A percentile compares a stretch with the other conserved stretches of the same genome.
Evolutionary conservation across 352 stramenopile genomes (phyloP).

Genomic region (Phytophthora tubulina): DNA sequence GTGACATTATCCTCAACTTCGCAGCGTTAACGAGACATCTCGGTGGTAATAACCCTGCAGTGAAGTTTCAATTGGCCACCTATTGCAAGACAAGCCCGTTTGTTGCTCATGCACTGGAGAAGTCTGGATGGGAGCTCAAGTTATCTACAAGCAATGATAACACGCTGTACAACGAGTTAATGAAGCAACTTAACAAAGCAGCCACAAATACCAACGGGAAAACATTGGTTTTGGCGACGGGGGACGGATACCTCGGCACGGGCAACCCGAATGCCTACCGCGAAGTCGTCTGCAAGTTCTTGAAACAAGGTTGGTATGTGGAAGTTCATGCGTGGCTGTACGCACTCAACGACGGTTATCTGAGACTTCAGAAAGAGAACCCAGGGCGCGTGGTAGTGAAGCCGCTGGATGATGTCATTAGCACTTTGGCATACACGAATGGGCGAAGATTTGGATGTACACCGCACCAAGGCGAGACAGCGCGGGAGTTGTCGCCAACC

Average conservation of each 20-base stretch:
- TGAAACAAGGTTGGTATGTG: constrained; percentile 26
- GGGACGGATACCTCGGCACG: not conserved
- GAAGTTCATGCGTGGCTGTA: constrained; percentile 38
- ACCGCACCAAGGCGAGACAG: not conserved
- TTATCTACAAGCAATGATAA: not conserved
- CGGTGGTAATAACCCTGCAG: not conserved
- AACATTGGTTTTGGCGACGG: not conserved
- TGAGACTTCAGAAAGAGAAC: constrained; percentile 20
- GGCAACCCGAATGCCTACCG: constrained; percentile 10
- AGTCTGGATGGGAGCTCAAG: not conserved
- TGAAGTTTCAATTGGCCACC: constrained; percentile 6
- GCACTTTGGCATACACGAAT: not conserved
- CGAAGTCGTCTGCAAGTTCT: constrained; percentile 27
- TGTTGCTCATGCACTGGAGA: not conserved
- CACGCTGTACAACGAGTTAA: not conserved
- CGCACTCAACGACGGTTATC: constrained; percentile 24
- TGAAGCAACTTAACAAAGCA: constrained; percentile 4
- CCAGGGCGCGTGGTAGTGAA: not conserved
- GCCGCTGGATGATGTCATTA: not conserved
- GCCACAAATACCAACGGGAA: not conserved
- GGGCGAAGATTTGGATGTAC: not conserved
- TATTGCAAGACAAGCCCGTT: constrained; percentile 8
- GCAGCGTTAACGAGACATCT: not conserved
- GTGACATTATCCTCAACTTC: constrained; percentile 10
- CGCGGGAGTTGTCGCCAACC: not conserved